phyloP scores from a whole-genome alignment of 345 rosid species.

The Eucalyptus sp. region DNA sequence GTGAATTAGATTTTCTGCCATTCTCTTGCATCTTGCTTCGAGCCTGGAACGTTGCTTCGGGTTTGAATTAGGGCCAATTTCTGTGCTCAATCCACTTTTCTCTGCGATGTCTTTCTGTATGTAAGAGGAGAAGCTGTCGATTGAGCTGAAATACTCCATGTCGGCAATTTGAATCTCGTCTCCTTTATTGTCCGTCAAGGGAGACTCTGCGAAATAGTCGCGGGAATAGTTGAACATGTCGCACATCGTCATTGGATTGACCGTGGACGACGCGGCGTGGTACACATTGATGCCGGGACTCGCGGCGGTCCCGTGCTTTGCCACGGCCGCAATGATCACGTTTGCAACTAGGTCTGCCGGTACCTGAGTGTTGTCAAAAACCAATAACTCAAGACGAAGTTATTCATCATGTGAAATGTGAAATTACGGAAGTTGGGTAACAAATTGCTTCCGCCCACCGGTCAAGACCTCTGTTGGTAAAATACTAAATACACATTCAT shows the following conservation, averaged over 20 bases:
- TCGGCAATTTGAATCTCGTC: background rate
- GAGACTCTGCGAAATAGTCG: conserved; percentile 5
- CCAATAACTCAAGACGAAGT: background rate
- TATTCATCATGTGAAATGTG: background rate
- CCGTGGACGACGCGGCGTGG: conserved; percentile 6
- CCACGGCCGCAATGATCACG: conserved; percentile 11
- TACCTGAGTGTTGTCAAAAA: background rate
- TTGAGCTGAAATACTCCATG: conserved; percentile 2
- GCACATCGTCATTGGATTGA: background rate
- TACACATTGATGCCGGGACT: background rate
- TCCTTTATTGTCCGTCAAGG: background rate
- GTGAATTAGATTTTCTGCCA: background rate
- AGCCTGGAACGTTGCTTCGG: background rate
- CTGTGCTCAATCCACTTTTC: background rate
- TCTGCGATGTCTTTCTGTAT: background rate
- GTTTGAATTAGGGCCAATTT: background rate
- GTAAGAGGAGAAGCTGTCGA: background rate
- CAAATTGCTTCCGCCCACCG: background rate
- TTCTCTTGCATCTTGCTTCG: background rate
- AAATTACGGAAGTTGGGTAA: background rate
- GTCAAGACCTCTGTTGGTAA: background rate
- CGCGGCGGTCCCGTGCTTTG: conserved; percentile 7
- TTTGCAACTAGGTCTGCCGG: conserved; percentile 18
- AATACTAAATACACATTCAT: background rate
- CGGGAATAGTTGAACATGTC: background rate